These are phyloP conservation scores for Cordyceps cicadae DNA, from an alignment of 2,329 filamentous ascomycete genomes.

Conservation along the genomic window DNA sequence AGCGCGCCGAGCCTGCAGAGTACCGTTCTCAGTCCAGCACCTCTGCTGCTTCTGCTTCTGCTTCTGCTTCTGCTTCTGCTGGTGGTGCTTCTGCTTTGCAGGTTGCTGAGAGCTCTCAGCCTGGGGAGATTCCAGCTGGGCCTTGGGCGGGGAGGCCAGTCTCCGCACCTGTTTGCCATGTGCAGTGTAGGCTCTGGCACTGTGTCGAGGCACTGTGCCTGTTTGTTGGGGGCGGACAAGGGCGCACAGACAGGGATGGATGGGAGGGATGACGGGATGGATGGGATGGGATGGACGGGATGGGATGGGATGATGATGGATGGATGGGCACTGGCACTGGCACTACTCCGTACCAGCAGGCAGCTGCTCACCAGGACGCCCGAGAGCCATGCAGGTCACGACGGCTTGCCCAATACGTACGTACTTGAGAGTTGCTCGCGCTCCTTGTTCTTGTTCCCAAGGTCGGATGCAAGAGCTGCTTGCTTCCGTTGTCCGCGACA, in stretches of 20 bases:
- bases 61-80: background rate
- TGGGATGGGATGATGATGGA: too few species aligned
- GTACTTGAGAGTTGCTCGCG: background rate
- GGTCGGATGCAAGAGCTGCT: background rate
- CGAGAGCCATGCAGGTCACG: background rate
- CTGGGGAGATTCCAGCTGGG: slow-evolving; percentile 1
- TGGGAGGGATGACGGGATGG: background rate
- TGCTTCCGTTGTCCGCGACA: background rate
- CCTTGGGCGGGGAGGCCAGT: slow-evolving; percentile 2
- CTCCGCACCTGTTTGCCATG: slow-evolving; percentile 11
- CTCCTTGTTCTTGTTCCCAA: background rate
- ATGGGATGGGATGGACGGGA: background rate
- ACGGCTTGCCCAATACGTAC: background rate
- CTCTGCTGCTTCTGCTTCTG: slow-evolving; percentile 4
- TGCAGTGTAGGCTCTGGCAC: background rate
- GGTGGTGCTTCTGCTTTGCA: background rate
- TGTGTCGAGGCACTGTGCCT: background rate
- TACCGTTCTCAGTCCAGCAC: slow-evolving; percentile 2
- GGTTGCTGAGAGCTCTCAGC: background rate
- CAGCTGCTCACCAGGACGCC: too few species aligned
- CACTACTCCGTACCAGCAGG: too few species aligned
- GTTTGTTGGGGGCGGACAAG: background rate
- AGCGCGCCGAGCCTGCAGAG: slow-evolving; percentile 1
- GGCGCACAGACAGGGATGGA: background rate
- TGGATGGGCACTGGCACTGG: too few species aligned